Base-by-base conservation (phyloP, 495 filamentous ascomycete genomes). In the Lasiosphaeria ovina region DNA sequence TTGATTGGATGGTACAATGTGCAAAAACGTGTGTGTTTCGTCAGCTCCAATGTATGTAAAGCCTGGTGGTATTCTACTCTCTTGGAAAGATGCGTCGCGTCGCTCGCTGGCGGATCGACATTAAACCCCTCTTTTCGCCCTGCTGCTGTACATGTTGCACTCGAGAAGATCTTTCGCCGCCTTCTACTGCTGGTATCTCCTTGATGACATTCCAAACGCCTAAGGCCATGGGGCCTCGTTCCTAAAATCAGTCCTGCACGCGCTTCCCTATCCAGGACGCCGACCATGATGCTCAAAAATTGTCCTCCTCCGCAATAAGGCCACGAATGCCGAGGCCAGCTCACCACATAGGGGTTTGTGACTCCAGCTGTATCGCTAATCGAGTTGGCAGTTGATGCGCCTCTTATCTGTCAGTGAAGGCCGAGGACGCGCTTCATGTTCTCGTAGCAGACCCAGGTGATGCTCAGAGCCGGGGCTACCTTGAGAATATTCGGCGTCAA, bases 381-480 rank as follows among this genome's bases (percentile, higher is more conserved):
- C 24, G 24, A 24, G 24, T 24, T 24, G 2, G 24, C 24, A 24
- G 24, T 24, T 24, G 2, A 24, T 24, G 24, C 24, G 24, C 24
- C 24, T 24, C 24, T 24, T 24, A 24, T 31, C 16, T 36, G 24
- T 56, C 59, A 74, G 42, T 74, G 85, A 59, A 97, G 76, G 24
- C 86, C 83, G 61, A 97, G 77, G 34, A 88, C 71, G 56, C 82
- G 85, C 79, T 98, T 98, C 54, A 90, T 84, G 68, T 97, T 96
- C 74, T 98, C 94, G 71, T 98, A 98, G 53, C 94, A 92, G 72
- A 98, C 89, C 79, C 96, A 98, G 47, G 93, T 92, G 73, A 99
- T 99, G 60, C 90, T 95, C 32, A 99, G 90, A 51, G 94, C 93
- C 0, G 94, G 94, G 8, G 93, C 92, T 38, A 99, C 94, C 76